Conservation (phyloP, 441 rosid genomes). For the Eruca vesicaria region DNA sequence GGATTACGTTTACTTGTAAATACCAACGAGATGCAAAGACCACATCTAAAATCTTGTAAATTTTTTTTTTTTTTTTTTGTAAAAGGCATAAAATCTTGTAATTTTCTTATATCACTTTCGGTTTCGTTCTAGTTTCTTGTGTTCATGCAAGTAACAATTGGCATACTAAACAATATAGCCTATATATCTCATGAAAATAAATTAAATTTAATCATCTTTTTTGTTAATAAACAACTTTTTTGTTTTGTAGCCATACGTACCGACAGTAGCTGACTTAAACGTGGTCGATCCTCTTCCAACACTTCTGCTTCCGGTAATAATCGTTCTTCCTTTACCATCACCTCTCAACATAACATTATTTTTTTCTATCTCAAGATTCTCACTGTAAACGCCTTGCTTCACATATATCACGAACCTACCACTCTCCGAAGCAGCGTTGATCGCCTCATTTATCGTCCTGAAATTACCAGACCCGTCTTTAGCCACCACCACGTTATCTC, state of each 20-base stretch:
- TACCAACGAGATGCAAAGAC: not conserved
- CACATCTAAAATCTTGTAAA: not conserved
- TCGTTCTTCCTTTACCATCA: conserved; percentile 57
- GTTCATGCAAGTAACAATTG: conserved; percentile 17
- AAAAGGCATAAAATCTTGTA: not conserved
- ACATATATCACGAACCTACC: conserved; percentile 52
- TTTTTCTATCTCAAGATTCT: conserved; percentile 44
- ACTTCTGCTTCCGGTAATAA: conserved; percentile 63
- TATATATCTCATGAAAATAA: not conserved
- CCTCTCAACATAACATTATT: conserved; percentile 60
- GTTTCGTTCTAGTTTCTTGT: not conserved
- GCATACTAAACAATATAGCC: not conserved
- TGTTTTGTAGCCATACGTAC: conserved; percentile 36
- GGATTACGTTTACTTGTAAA: not conserved
- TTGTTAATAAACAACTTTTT: not conserved
- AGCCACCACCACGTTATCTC: conserved; percentile 51
- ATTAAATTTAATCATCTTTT: not conserved
- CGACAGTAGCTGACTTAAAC: conserved; percentile 60
- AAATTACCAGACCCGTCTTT: conserved; percentile 59
- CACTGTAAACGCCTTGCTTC: conserved; percentile 54
- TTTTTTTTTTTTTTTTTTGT: no score
- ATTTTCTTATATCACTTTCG: not conserved
- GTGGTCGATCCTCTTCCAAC: conserved; percentile 63
- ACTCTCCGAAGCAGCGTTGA: conserved; percentile 44
- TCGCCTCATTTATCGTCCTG: conserved; percentile 51